Evolutionary conservation across 139 green algal species (phyloP).

Genomic region (Chlamydomonas sp.): DNA sequence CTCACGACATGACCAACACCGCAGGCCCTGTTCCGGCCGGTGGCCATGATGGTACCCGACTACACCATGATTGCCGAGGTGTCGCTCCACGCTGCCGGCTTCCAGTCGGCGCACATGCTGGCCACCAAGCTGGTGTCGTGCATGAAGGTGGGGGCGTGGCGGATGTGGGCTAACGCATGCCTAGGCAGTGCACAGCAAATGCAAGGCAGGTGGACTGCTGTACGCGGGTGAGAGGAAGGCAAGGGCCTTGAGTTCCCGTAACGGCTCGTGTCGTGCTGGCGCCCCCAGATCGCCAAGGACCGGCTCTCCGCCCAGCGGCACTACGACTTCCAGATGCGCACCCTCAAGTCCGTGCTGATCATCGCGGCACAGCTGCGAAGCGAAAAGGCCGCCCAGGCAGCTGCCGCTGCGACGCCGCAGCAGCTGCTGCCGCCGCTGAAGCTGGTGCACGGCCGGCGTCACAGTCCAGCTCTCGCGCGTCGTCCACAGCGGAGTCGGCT

Average conservation of each 20-base stretch:
- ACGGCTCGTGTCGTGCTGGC: neutral
- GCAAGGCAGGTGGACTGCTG: neutral
- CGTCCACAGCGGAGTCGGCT: no score
- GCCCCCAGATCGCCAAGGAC: conserved; percentile 54
- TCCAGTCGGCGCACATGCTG: conserved; percentile 51
- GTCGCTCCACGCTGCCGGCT: conserved; percentile 63
- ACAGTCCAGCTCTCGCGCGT: no score
- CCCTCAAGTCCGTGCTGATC: conserved; percentile 65
- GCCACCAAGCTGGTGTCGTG: conserved; percentile 61
- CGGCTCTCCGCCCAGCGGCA: conserved; percentile 61
- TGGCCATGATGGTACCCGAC: conserved; percentile 67
- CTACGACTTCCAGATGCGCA: conserved; percentile 79
- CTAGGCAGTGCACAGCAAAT: neutral
- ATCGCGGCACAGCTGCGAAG: conserved; percentile 46
- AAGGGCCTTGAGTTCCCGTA: neutral
- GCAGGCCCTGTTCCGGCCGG: conserved; percentile 44
- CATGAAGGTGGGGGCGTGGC: conserved; percentile 34
- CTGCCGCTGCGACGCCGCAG: neutral
- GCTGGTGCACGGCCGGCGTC: neutral
- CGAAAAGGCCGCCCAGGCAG: neutral
- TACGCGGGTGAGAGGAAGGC: no score
- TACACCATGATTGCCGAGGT: conserved; percentile 64
- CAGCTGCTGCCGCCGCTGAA: neutral
- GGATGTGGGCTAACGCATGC: neutral
- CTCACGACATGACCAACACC: no score